Evolutionary conservation across 176 grass and related monocot species (phyloP).

Genomic region (Musa itinerans): DNA sequence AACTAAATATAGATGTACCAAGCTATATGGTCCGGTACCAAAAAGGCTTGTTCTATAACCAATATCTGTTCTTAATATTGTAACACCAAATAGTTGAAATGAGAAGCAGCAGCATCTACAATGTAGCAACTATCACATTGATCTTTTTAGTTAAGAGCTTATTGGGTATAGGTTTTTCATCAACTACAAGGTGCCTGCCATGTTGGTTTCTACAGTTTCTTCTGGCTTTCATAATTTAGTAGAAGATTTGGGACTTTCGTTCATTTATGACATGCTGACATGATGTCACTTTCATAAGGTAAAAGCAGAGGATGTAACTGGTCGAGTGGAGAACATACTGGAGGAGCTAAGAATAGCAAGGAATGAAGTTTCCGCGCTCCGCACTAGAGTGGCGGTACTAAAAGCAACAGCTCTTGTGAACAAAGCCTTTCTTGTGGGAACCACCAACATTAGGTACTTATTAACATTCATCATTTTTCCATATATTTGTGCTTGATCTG

Average conservation of each 20-base stretch:
- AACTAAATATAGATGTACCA: too few species aligned
- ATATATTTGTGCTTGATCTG: constrained; percentile 1
- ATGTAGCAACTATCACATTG: not conserved
- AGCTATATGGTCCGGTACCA: too few species aligned
- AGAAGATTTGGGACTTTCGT: not conserved
- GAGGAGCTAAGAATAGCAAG: constrained; percentile 72
- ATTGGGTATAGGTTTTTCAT: not conserved
- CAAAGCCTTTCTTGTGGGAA: constrained; percentile 40
- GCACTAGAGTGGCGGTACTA: constrained; percentile 75
- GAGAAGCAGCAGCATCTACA: not conserved
- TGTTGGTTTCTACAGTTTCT: too few species aligned
- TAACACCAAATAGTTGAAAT: too few species aligned
- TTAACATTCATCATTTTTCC: not conserved
- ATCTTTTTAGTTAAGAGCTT: not conserved
- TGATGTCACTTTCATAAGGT: constrained; percentile 35
- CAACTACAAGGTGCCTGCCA: not conserved
- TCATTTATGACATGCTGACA: constrained; percentile 2
- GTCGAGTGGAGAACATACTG: constrained; percentile 59
- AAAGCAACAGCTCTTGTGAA: constrained; percentile 63
- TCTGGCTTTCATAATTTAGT: not conserved
- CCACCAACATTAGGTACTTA: constrained; percentile 50
- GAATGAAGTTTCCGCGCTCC: constrained; percentile 72
- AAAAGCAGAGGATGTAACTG: constrained; percentile 88
- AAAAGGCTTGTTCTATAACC: too few species aligned
- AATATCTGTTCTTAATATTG: too few species aligned